Conservation (phyloP, 1,284 basidiomycete species). For the Athelia psychrophila region DNA sequence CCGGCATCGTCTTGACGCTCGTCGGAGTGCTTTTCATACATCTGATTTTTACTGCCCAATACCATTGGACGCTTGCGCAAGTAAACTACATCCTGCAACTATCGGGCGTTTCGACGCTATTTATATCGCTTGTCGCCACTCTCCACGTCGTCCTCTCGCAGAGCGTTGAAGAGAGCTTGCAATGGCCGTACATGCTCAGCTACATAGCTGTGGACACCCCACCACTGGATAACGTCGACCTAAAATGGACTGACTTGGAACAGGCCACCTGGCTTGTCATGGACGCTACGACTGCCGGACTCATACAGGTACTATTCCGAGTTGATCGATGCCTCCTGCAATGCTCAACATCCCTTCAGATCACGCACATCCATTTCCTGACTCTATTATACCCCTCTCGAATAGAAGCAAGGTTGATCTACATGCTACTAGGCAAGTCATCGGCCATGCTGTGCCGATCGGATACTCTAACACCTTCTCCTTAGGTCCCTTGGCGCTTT, state of each 20-base stretch:
- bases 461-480: constrained; percentile 4
- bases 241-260: constrained; percentile 64
- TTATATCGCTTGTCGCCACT: constrained; percentile 76
- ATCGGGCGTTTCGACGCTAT: constrained; percentile 75
- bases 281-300: constrained; percentile 80
- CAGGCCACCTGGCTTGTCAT: constrained; percentile 85
- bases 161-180: constrained; percentile 59
- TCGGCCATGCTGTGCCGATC: too few relatives aligned
- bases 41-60: constrained; percentile 92
- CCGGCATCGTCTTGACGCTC: constrained; percentile 86
- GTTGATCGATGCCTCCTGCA: not conserved
- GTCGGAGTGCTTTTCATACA: constrained; percentile 88
- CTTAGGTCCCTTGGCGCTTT: constrained; percentile 80
- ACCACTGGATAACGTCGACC: constrained; percentile 33
- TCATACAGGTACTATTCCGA: constrained; percentile 64
- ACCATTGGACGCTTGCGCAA: constrained; percentile 92
- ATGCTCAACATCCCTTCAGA: constrained; percentile 40
- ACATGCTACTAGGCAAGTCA: constrained; percentile 77
- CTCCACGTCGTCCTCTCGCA: constrained; percentile 71
- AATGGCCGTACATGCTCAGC: constrained; percentile 94
- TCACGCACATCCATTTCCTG: constrained; percentile 97
- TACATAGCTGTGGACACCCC: constrained; percentile 88
- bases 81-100: constrained; percentile 92
- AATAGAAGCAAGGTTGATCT: constrained; percentile 89
- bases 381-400: constrained; percentile 93